A percentile compares a stretch with the other conserved stretches of the same genome.
Evolutionary conservation across 352 stramenopile genomes (phyloP).

Genomic region (Pythium grandisporangium): DNA sequence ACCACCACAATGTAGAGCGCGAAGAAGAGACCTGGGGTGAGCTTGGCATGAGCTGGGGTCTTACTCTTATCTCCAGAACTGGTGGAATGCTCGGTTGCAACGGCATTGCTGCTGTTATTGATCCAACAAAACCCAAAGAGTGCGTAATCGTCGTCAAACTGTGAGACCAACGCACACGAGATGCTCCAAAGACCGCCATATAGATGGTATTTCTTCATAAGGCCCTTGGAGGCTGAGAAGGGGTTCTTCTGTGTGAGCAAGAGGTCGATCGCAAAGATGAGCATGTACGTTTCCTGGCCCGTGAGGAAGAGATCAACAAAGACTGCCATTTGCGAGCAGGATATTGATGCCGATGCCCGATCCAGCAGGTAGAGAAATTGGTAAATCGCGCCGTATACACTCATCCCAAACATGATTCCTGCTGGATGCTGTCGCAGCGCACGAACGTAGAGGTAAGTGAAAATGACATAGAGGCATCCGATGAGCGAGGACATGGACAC

Average conservation of each 20-base stretch:
- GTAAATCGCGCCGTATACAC: conserved; percentile 72
- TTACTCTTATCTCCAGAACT: no score
- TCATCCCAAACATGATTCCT: conserved; percentile 86
- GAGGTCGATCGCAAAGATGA: conserved; percentile 84
- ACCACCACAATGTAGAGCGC: conserved; percentile 75
- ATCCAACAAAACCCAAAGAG: conserved; percentile 81
- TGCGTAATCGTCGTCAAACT: conserved; percentile 66
- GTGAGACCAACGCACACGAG: conserved; percentile 54
- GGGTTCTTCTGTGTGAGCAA: conserved; percentile 78
- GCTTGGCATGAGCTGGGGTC: conserved; percentile 3
- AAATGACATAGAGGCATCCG: conserved; percentile 73
- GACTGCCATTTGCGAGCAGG: conserved; percentile 53
- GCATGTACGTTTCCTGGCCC: conserved; percentile 81
- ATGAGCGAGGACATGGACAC: conserved; percentile 59
- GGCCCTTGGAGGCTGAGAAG: conserved; percentile 71
- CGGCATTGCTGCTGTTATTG: conserved; percentile 24
- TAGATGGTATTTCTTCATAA: conserved; percentile 79
- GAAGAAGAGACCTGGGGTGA: conserved; percentile 69
- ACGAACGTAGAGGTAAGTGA: conserved; percentile 52
- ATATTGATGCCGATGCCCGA: conserved; percentile 23
- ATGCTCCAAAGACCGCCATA: conserved; percentile 62
- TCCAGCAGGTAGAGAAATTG: conserved; percentile 73
- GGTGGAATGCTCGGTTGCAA: conserved; percentile 5
- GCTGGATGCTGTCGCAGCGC: conserved; percentile 68
- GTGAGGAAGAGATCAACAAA: conserved; percentile 78